Base-by-base conservation (phyloP, 129 eudicot species). In the Chrysanthemum seticuspe region DNA sequence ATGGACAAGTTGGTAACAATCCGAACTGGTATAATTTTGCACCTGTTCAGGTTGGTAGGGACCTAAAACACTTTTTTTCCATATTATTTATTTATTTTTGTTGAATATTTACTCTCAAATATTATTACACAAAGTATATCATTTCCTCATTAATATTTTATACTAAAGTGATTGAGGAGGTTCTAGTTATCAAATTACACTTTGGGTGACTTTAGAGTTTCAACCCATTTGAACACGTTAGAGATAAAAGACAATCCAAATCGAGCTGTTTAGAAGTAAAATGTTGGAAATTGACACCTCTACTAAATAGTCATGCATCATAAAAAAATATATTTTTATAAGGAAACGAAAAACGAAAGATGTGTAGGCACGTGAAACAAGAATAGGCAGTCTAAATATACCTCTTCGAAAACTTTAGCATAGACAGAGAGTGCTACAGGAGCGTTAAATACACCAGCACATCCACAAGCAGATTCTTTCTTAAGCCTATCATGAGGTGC, bases 321-420 rank as follows among this genome's bases (percentile, higher is more conserved):
- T 62, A 36, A 40, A 11, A 36, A 40, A 11, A 29, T 16, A 63
- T 36, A 52, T 27, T 13, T 36, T 13, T 7, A 6, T 10, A 16
- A 5, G 2, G 11, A 29, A 27, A 29, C 11, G 7, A 18, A 11
- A 70, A 10, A 54, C 16, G 12, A 69, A 29, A 10, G 10, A 70
- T 51, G n/a, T 29, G 25, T 27, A 34, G 29, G 47, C 13, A 67
- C 7, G 36, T 49, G 13, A 9, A 53, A 69, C 63, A 18, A 44
- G 44, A 72, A 45, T 21, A 58, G 57, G 58, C 11, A 36, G 49
- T 76, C 18, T 12, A 61, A 73, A 67, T 19, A 64, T 88, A 90
- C 99, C 97, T 95, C 89, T 80, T 95, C 99, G 16, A 95, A 95
- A 65, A 95, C 84, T 82, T 82, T 88, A 10, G 99, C 87, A 76